Percentiles rank a stretch among this genome's conserved stretches.
These are phyloP conservation scores for Neoscytalidium dimidiatum DNA, from an alignment of 2,329 filamentous ascomycete genomes.

Conservation along the genomic window DNA sequence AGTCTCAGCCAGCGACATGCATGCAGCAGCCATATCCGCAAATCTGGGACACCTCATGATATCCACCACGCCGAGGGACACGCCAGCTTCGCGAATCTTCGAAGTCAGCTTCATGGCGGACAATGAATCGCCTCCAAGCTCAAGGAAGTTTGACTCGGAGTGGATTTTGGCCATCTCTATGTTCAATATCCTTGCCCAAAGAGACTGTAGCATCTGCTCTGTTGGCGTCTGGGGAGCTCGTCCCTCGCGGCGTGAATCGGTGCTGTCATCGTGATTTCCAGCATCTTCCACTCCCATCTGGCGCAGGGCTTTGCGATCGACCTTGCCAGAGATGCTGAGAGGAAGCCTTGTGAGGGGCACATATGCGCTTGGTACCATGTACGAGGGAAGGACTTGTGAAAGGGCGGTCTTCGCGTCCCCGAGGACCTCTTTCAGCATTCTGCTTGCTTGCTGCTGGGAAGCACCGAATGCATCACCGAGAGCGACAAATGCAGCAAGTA, in stretches of 20 bases:
- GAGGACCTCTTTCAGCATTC: not conserved
- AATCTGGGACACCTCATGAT: constrained; percentile 47
- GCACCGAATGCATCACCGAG: not conserved
- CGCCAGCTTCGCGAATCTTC: constrained; percentile 36
- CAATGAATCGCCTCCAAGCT: constrained; percentile 42
- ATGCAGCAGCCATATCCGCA: constrained; percentile 54
- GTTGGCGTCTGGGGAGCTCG: constrained; percentile 32
- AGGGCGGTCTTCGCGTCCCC: not conserved
- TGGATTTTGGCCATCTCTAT: constrained; percentile 25
- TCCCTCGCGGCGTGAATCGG: not conserved
- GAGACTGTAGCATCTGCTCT: constrained; percentile 35
- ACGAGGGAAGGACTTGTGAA: constrained; percentile 30
- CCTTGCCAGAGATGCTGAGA: constrained; percentile 38
- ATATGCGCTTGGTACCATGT: constrained; percentile 44
- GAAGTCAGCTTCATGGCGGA: constrained; percentile 33
- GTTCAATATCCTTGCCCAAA: constrained; percentile 19
- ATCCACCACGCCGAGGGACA: constrained; percentile 44
- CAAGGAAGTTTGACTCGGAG: constrained; percentile 42
- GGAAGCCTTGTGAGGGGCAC: constrained; percentile 40
- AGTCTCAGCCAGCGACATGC: constrained; percentile 42
- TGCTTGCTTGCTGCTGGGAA: not conserved
- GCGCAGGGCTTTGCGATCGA: constrained; percentile 26
- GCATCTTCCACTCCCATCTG: not conserved
- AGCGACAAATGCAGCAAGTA: not conserved
- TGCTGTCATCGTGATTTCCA: too few relatives aligned